Percentiles rank a stretch among this genome's conserved stretches.
Conservation (phyloP, 805 yeast species). For the Candida wancherniae region DNA sequence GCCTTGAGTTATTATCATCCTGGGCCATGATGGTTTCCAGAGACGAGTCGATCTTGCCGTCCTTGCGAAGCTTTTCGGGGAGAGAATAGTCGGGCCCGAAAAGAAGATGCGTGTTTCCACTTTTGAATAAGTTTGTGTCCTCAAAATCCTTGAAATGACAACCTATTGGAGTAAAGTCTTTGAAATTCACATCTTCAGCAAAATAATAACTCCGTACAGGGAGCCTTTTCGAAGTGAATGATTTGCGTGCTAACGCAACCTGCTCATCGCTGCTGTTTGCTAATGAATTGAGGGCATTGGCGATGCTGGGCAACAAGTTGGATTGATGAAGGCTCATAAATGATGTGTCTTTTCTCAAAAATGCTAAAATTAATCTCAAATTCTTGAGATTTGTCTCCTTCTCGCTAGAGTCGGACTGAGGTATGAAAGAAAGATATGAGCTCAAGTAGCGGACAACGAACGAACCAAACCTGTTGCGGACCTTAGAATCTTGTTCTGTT, state of each 20-base stretch:
- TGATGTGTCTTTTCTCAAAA: slow-evolving; percentile 4
- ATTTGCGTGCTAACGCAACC: too few relatives aligned
- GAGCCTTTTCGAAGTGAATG: slow-evolving; percentile 4
- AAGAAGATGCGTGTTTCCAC: slow-evolving; percentile 19
- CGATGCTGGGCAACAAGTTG: slow-evolving; percentile 5
- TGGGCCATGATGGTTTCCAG: too few relatives aligned
- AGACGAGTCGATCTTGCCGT: slow-evolving; percentile 10
- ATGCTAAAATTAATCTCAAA: slow-evolving; percentile 14
- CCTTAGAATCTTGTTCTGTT: neutral
- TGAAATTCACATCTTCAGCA: slow-evolving; percentile 58
- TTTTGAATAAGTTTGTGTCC: slow-evolving; percentile 43
- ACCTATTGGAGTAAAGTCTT: slow-evolving; percentile 55
- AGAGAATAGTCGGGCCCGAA: slow-evolving; percentile 16
- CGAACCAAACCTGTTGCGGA: slow-evolving; percentile 4
- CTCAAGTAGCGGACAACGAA: slow-evolving; percentile 9
- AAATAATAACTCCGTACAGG: slow-evolving; percentile 54
- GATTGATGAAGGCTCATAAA: neutral
- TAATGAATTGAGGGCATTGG: slow-evolving; percentile 8
- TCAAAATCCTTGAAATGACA: slow-evolving; percentile 56
- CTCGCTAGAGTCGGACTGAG: slow-evolving; percentile 1
- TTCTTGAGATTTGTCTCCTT: slow-evolving; percentile 9
- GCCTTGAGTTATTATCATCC: slow-evolving; percentile 29
- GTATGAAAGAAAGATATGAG: slow-evolving; percentile 4
- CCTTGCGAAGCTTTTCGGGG: slow-evolving; percentile 7
- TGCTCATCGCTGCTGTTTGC: slow-evolving; percentile 10